Evolutionary conservation across 2,329 filamentous ascomycete genomes (phyloP), one percentile per base, ranked within the genome.

Genomic region (Colletotrichum plurivorum): DNA sequence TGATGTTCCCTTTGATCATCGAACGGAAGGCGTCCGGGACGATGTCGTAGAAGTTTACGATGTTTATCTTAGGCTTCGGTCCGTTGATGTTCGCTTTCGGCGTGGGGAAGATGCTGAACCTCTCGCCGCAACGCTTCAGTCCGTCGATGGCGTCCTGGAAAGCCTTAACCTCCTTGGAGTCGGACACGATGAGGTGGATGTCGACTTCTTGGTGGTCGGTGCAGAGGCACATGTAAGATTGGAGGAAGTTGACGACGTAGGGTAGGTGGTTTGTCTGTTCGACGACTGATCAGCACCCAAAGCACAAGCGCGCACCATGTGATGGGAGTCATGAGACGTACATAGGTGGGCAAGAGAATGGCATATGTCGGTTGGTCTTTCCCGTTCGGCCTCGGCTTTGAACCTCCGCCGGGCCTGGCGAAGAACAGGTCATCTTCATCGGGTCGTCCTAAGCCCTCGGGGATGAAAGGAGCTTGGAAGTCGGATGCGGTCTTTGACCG

Each of bases 141-240:
- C 27, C 36, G 3, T 61, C 22, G 10, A 66, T 2, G n/a, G 55
- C 62, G 27, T 60, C 25, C 20, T 27, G 25, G 25, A 69, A 60
- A 7, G 7, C 9, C 18, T 27, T 18, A 4, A 31, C 36, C 55
- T 69, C 66, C 2, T 20, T 36, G 1, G 51, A 69, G 18, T 69
- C 51, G 1, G 66, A 66, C 2, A 66, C 62, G 8, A 69, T 41
- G 2, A 61, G 43, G 7, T 69, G 49, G 2, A 69, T 45, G 3
- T 56, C 63, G 22, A 69, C 46, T 22, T 69, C 55, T 4, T 27
- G n/a, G 16, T 69, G 31, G n/a, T 69, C 66, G 9, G 41, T 66
- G 22, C 62, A 69, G 13, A 66, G 66, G 5, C 66, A 69, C 55
- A 66, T 56, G 9, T 60, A 51, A 3, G 66, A 66, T 10, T 69